Base-by-base conservation (phyloP, 2,329 filamentous ascomycete genomes). In the Cryoendolithus antarcticus region DNA sequence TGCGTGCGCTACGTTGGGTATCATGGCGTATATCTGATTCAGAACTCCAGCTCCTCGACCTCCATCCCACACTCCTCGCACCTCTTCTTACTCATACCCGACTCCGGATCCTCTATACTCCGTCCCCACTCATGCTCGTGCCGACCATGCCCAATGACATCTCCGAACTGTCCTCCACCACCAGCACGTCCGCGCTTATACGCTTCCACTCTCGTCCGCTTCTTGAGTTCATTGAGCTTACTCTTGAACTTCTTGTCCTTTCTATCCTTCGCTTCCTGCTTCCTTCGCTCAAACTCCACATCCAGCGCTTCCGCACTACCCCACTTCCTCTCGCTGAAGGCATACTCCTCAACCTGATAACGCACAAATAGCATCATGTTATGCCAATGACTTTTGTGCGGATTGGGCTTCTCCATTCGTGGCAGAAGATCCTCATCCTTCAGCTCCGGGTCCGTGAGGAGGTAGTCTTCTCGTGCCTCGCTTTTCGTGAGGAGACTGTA, bases 301-400 rank as follows among this genome's bases (percentile, higher is more conserved):
- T 96, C 91, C 4, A 96, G 65, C 0, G 80, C 82, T 55, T 91
- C 86, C 0, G 83, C 63, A 0, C 81, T 86, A 0, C 91, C 91
- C 91, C 91, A 98, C 64, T 95, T 95, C 48, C 76, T 77, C 1
- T 72, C 62, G 0, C 66, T 76, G 52, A 96, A 80, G 0, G 89
- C 91, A 56, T 95, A 95, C 41, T 86, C 86, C 57, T 98, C 91
- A 2, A 98, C 84, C 57, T 98, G 91, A 44, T 77, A 93, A 1
- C 91, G 81, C 13, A 98, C 69, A 58, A 91, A 98, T 2, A 98
- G 73, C 80, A 94, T 94, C 91, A 98, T 98, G 66, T 93, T 86
- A 60, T 95, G 86, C 85, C 86, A 98, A 42, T 88, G 86, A 0
- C 82, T 78, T 59, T 95, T 95, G 63, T 95, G 91, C 1, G 91